Evolutionary conservation across 192 early-diverging fungal species (phyloP).

Genomic region (Phlyctochytrium arcticum): DNA sequence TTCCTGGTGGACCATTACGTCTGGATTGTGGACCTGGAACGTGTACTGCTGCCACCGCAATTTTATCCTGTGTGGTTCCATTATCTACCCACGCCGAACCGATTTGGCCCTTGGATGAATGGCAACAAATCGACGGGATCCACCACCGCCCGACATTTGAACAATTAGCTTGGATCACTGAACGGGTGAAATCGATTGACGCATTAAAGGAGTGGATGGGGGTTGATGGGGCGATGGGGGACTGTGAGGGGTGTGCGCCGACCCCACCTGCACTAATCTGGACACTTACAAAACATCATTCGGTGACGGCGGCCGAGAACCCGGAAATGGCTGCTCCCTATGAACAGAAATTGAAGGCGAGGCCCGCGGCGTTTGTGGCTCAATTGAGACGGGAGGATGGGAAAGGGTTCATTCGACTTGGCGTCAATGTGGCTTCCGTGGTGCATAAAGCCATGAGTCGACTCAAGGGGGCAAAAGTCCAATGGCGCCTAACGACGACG

Average conservation of each 20-base stretch:
- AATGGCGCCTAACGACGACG: conserved; percentile 30
- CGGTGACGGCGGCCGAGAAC: conserved; percentile 33
- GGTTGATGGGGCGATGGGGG: conserved; percentile 13
- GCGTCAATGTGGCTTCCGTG: conserved; percentile 36
- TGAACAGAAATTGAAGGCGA: conserved; percentile 40
- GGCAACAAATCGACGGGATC: conserved; percentile 32
- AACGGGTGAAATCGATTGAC: conserved; percentile 20
- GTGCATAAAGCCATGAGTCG: conserved; percentile 35
- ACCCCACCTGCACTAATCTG: conserved; percentile 29
- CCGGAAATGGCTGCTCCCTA: conserved; percentile 35
- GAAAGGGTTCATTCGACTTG: conserved; percentile 28
- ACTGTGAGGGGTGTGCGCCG: conserved; percentile 41
- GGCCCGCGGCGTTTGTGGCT: conserved; percentile 35
- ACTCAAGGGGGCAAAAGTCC: conserved; percentile 14
- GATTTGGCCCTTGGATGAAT: conserved; percentile 27
- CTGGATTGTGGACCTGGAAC: background rate
- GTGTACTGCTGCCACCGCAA: background rate
- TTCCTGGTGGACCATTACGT: background rate
- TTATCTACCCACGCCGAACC: conserved; percentile 18
- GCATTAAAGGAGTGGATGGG: conserved; percentile 34
- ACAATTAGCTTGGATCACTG: conserved; percentile 41
- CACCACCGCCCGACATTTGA: conserved; percentile 30
- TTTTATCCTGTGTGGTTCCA: conserved; percentile 17
- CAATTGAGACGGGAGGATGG: conserved; percentile 21
- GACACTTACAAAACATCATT: conserved; percentile 17